Evolutionary conservation across 2,329 filamentous ascomycete species (phyloP), one percentile per base, ranked within the genome.

Genomic region (Botrytis galanthina): DNA sequence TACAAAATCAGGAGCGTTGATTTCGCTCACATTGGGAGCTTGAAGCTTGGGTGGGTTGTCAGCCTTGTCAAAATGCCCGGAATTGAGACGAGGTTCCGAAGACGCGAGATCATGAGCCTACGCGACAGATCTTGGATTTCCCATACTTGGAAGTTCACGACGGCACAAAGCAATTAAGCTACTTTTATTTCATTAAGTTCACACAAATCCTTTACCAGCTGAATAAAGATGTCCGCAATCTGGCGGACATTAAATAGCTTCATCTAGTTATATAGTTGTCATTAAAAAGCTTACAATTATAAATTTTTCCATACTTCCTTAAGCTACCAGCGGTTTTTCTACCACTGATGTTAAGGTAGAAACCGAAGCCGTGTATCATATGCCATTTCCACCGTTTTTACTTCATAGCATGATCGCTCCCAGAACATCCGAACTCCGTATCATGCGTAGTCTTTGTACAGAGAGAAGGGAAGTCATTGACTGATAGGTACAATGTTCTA

Each of bases 401-500:
- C 8, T 46, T 63, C 57, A 71, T 16, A 71, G 22, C 42, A 64
- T 42, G 35, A 54, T 35, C 60, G 39, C 70, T 71, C 60, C 60
- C 44, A 64, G 44, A 57, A 63, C 44, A 64, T 63, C 70, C 60
- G 2, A 71, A 71, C 70, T 71, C 70, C 70, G 37, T 57, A 42
- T 71, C 16, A 71, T 71, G 70, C 46, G 57, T 71, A 35, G 60
- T 54, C 70, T 71, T 64, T 66, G 35, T 71, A 71, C 70, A 71
- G 20, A 54, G 42, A 71, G 39, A 63, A 37, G 44, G 29, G 32
- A 51, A 64, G 39, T 64, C 26, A 54, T 42, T 69, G 37, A 51
- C 22, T 29, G 46, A 54, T 54, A 57, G 32, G 48, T 68, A 26
- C 35, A 69, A 32, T 42, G 14, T 62, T 63, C 88, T 83, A 94